phyloP scores from a whole-genome alignment of 805 yeast genomes.

The Suhomyces prunicola region DNA sequence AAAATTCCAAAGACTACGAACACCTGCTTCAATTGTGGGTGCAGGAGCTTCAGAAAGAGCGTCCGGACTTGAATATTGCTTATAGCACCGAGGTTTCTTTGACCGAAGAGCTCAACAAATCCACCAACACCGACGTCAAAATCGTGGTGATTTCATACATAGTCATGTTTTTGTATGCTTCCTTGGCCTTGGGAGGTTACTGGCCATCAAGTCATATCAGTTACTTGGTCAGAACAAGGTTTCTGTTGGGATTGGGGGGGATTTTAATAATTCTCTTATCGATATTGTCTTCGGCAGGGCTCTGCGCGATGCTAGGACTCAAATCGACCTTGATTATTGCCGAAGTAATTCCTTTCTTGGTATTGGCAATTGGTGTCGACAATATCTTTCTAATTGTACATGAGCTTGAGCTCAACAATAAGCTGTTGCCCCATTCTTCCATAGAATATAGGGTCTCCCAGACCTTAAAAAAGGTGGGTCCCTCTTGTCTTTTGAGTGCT shows the following conservation, averaged over 20 bases:
- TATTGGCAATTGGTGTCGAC: conserved; percentile 94
- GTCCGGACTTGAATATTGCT: conserved; percentile 58
- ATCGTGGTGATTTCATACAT: conserved; percentile 74
- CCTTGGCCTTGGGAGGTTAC: conserved; percentile 69
- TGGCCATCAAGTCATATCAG: conserved; percentile 34
- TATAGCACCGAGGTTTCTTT: conserved; percentile 83
- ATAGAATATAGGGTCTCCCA: conserved; percentile 58
- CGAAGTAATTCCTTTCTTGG: conserved; percentile 91
- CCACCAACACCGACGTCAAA: conserved; percentile 73
- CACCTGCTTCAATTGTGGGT: conserved; percentile 56
- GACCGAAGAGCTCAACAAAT: conserved; percentile 77
- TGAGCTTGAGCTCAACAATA: conserved; percentile 60
- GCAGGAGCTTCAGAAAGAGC: conserved; percentile 40
- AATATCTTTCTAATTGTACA: conserved; percentile 85
- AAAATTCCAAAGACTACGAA: conserved; percentile 63
- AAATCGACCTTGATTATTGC: conserved; percentile 91
- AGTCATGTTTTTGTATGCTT: conserved; percentile 84
- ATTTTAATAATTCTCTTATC: conserved; percentile 77
- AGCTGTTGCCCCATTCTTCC: conserved; percentile 34
- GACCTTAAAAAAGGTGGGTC: conserved; percentile 75
- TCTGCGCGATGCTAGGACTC: conserved; percentile 70
- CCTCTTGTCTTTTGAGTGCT: conserved; percentile 79
- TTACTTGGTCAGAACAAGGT: conserved; percentile 52
- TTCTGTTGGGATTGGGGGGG: conserved; percentile 80
- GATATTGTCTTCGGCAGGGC: conserved; percentile 78